Base-by-base conservation (phyloP, 495 filamentous ascomycete species). In the Penicillium coffeae region DNA sequence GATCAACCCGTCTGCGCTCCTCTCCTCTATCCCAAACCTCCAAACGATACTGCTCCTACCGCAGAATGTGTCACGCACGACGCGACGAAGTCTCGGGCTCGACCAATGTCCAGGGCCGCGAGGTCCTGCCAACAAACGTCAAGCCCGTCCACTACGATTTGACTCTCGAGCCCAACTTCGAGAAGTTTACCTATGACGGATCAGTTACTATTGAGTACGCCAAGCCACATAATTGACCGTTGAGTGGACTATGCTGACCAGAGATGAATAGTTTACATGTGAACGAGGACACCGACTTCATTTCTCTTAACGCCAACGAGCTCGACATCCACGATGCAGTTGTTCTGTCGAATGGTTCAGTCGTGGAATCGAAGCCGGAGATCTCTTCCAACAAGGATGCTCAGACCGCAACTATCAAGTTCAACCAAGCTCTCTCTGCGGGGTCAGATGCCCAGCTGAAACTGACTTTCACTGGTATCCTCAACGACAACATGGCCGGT, bases 241-340 rank as follows among this genome's bases (percentile, higher is more conserved):
- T 9, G 12, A 8, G 30, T 15, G 21, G 22, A n/a, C 27, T 8
- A 39, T 45, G 33, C 48, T 49, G 21, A 51, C 42, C 12, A 21
- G 37, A 3, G 43, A 10, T 50, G 27, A 45, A 38, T 62, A 74
- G 76, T 55, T 81, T 98, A 58, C 86, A 95, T 60, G 85, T 96
- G 30, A 75, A 77, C 48, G 89, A 96, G 62, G 87, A 93, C 55
- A 87, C 88, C 52, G 89, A 75, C 54, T 89, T 88, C 19, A 84
- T 98, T 60, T 83, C 89, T 30, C 80, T 98, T 52, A 95, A 98
- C 67, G 84, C 87, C 43, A 72, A 89, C 54, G 87, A 96, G 57
- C 75, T 98, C 55, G 82, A 92, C 19, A 88, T 96, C 55, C 83
- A 92, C 62, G 82, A 75, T 48, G 87, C 86, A 52, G 81, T 77